phyloP scores from a whole-genome alignment of 192 early-diverging fungal genomes.

The Allomyces macrogynus region DNA sequence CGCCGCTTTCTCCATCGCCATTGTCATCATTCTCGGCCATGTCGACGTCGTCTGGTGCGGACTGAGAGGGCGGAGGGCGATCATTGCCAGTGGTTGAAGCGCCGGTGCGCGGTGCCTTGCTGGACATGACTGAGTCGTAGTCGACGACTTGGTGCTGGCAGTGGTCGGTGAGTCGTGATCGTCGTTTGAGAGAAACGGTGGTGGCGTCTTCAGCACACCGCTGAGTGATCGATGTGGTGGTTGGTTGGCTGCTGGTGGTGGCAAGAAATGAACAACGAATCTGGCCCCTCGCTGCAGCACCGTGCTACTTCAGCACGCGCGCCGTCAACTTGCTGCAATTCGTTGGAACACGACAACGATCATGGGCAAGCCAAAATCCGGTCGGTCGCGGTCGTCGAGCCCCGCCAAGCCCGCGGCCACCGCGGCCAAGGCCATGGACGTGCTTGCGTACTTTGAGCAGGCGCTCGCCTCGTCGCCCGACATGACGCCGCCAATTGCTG shows the following conservation, averaged over 20 bases:
- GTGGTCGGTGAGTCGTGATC: no score
- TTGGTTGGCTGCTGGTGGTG: background rate
- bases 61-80: no score
- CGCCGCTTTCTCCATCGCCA: background rate
- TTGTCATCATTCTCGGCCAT: background rate
- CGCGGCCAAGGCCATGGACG: conserved; percentile 10
- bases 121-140: no score
- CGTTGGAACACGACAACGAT: background rate
- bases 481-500: conserved; percentile 53
- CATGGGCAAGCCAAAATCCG: conserved; percentile 4
- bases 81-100: no score
- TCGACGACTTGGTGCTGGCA: no score
- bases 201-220: no score
- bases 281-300: background rate
- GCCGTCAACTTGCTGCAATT: background rate
- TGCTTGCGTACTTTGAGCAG: conserved; percentile 15
- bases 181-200: no score
- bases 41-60: background rate
- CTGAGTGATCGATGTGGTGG: background rate
- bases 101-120: no score
- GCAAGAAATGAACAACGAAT: no score
- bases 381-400: background rate
- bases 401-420: background rate
- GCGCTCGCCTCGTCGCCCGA: conserved; percentile 20
- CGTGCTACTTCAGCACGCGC: no score